These are phyloP conservation scores for Fusarium anguioides DNA, from an alignment of 2,329 filamentous ascomycete genomes.

Conservation along the genomic window DNA sequence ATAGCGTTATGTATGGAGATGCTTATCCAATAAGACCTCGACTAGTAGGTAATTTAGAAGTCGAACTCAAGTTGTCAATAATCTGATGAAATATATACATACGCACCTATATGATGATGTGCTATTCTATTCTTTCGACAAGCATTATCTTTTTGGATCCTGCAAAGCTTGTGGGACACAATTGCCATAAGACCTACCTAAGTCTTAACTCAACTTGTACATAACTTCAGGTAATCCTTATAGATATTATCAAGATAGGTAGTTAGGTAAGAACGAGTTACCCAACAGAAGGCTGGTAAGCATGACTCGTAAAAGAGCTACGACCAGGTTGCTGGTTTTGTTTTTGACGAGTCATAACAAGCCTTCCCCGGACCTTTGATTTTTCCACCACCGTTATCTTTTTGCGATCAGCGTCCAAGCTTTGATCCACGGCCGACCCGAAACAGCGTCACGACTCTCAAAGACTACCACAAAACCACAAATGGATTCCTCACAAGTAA, in stretches of 20 bases:
- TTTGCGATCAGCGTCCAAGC: conserved; percentile 21
- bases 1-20: neutral
- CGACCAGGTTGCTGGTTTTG: neutral
- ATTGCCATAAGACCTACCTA: too few relatives aligned
- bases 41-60: neutral
- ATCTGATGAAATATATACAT: neutral
- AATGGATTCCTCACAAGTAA: conserved; percentile 70
- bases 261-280: too few relatives aligned
- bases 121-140: too few relatives aligned
- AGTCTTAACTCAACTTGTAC: too few relatives aligned
- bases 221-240: too few relatives aligned
- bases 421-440: conserved; percentile 22
- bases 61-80: neutral
- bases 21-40: neutral
- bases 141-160: too few relatives aligned
- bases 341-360: conserved; percentile 27
- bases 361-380: conserved; percentile 16
- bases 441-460: conserved; percentile 31
- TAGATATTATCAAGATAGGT: too few relatives aligned
- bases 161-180: too few relatives aligned
- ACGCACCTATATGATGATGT: neutral
- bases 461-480: conserved; percentile 34
- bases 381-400: conserved; percentile 22
- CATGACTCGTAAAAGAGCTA: neutral
- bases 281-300: too few relatives aligned